These are phyloP conservation scores for Chlorociboria aeruginascens DNA, from an alignment of 495 filamentous ascomycete species.

Conservation along the genomic window DNA sequence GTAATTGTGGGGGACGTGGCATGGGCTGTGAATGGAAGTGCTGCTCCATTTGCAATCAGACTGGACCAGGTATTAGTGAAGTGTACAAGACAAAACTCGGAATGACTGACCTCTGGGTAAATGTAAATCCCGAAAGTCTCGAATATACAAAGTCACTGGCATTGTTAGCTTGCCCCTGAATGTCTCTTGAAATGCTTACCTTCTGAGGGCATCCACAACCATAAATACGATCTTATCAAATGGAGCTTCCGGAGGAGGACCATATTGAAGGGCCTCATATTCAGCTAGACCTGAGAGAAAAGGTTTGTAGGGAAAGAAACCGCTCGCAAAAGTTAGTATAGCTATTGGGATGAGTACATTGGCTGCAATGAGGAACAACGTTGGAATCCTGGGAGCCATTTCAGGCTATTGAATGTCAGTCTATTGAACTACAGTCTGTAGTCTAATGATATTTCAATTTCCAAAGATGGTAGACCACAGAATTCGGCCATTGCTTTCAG, in stretches of 20 bases:
- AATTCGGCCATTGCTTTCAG: too few species aligned
- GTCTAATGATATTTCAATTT: not conserved
- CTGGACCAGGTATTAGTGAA: conserved; percentile 33
- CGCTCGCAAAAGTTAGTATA: conserved; percentile 72
- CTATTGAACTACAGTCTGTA: not conserved
- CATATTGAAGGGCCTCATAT: conserved; percentile 38
- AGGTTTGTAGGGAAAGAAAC: conserved; percentile 97
- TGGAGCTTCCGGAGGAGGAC: conserved; percentile 40
- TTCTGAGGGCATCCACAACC: conserved; percentile 91
- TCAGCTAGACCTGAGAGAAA: conserved; percentile 72
- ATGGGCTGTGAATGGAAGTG: conserved; percentile 89
- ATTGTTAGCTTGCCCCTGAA: conserved; percentile 4
- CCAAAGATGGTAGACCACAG: not conserved
- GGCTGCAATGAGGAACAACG: conserved; percentile 38
- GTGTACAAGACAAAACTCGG: not conserved
- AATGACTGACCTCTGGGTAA: conserved; percentile 66
- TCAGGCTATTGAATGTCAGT: not conserved
- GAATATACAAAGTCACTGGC: conserved; percentile 89
- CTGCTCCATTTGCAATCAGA: conserved; percentile 68
- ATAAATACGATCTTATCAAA: conserved; percentile 94
- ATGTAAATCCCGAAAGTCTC: conserved; percentile 67
- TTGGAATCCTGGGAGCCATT: conserved; percentile 11
- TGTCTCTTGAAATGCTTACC: conserved; percentile 34
- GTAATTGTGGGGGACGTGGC: conserved; percentile 95
- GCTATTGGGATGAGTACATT: conserved; percentile 72